A percentile compares a stretch with the other conserved stretches of the same genome.
These are phyloP conservation scores for Fomitopsis palustris DNA, from an alignment of 1,284 basidiomycete genomes.

Conservation along the genomic window DNA sequence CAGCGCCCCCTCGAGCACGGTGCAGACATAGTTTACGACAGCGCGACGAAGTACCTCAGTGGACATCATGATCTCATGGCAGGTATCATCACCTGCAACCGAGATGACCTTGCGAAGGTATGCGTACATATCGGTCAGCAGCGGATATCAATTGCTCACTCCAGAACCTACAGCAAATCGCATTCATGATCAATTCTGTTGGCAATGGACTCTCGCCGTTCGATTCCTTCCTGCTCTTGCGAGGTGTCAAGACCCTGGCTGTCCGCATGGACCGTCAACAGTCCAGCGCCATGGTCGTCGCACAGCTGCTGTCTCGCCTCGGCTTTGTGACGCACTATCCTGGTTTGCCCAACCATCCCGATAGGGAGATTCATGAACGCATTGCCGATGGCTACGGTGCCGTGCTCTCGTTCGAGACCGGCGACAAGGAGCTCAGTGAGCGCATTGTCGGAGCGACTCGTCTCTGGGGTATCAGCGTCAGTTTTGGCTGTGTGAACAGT, in stretches of 20 bases:
- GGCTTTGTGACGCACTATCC: slow-evolving; percentile 97
- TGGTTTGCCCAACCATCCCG: slow-evolving; percentile 82
- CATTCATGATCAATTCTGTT: slow-evolving; percentile 93
- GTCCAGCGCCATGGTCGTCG: slow-evolving; percentile 79
- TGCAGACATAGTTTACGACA: slow-evolving; percentile 97
- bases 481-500: slow-evolving; percentile 97
- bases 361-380: slow-evolving; percentile 82
- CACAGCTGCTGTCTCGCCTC: slow-evolving; percentile 81
- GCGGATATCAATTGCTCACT: not conserved
- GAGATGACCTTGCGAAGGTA: slow-evolving; percentile 88
- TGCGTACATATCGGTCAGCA: not conserved
- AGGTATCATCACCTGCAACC: slow-evolving; percentile 88
- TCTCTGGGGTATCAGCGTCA: slow-evolving; percentile 97
- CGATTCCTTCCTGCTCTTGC: slow-evolving; percentile 93
- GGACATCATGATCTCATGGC: slow-evolving; percentile 99
- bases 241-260: slow-evolving; percentile 96
- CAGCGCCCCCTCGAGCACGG: slow-evolving; percentile 95
- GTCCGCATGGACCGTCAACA: slow-evolving; percentile 97
- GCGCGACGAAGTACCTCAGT: slow-evolving; percentile 95
- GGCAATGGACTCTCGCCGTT: slow-evolving; percentile 97
- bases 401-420: slow-evolving; percentile 94
- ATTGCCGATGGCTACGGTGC: slow-evolving; percentile 91
- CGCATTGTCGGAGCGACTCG: slow-evolving; percentile 90
- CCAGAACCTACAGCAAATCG: slow-evolving; percentile 57
- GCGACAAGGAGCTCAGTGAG: slow-evolving; percentile 88